phyloP scores from a whole-genome alignment of 2,329 filamentous ascomycete species.

The Cadophora sp. region DNA sequence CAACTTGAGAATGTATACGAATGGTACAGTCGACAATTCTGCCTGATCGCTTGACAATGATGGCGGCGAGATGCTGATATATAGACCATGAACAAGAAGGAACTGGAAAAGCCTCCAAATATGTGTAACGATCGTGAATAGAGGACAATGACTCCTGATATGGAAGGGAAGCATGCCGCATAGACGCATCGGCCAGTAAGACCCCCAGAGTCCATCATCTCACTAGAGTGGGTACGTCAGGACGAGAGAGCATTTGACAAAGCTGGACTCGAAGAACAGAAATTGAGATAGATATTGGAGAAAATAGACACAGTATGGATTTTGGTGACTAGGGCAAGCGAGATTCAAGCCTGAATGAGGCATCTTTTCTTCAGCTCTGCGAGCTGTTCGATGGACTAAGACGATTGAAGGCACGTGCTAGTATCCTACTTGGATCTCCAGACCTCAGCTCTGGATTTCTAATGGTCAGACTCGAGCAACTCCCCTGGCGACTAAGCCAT shows the following conservation, averaged over 20 bases:
- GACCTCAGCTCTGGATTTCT: conserved; percentile 11
- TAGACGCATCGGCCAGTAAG: conserved; percentile 23
- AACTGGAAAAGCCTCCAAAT: conserved; percentile 17
- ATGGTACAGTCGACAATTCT: not conserved
- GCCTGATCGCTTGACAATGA: not conserved
- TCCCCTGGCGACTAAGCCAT: conserved; percentile 15
- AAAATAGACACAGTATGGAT: conserved; percentile 11
- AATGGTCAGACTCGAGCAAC: conserved; percentile 17
- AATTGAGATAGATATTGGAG: conserved; percentile 23
- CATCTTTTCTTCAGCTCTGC: conserved; percentile 25
- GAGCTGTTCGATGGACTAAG: conserved; percentile 12
- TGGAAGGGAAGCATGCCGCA: conserved; percentile 20
- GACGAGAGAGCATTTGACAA: not conserved
- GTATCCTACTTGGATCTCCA: conserved; percentile 15
- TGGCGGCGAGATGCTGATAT: conserved; percentile 4
- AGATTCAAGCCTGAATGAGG: conserved; percentile 20
- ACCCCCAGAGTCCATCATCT: conserved; percentile 14
- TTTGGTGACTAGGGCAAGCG: conserved; percentile 10
- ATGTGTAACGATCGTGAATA: conserved; percentile 12
- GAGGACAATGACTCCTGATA: conserved; percentile 5
- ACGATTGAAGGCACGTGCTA: conserved; percentile 20
- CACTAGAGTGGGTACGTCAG: conserved; percentile 18
- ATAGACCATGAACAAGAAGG: conserved; percentile 11
- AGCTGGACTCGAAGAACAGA: conserved; percentile 13
- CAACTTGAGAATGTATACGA: not conserved